Conservation (phyloP, 306 rosid genomes). For the Pterocarpus santalinus region DNA sequence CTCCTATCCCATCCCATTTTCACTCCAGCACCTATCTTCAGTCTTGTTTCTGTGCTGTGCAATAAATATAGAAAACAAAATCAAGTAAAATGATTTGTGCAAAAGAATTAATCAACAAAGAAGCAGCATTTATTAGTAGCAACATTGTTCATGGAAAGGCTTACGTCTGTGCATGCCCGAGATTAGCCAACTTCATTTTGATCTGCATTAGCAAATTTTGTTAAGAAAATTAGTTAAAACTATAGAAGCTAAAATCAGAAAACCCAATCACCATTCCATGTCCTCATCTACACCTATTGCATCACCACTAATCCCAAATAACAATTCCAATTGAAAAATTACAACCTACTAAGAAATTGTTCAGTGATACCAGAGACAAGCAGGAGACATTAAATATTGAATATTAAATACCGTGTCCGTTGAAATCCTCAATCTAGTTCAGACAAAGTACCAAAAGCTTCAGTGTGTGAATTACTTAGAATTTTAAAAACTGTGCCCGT, state of each 20-base stretch:
- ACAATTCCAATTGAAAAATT: constrained; percentile 7
- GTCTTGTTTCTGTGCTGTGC: constrained; percentile 78
- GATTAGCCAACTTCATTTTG: constrained; percentile 81
- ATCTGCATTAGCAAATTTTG: constrained; percentile 68
- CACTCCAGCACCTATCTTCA: constrained; percentile 81
- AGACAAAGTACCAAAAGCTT: neutral
- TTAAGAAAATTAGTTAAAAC: constrained; percentile 26
- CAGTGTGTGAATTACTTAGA: neutral
- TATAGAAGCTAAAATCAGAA: neutral
- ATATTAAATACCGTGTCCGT: neutral
- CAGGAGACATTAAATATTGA: neutral
- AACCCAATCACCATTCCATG: constrained; percentile 19
- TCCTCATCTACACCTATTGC: constrained; percentile 20
- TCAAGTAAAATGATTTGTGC: neutral
- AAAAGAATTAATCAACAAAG: constrained; percentile 18
- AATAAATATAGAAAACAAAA: constrained; percentile 45
- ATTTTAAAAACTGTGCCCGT: neutral
- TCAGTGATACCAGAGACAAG: constrained; percentile 13
- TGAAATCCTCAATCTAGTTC: constrained; percentile 31
- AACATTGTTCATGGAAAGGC: constrained; percentile 42
- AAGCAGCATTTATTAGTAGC: constrained; percentile 25
- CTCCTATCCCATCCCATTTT: constrained; percentile 75
- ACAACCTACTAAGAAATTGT: constrained; percentile 23
- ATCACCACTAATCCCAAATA: neutral
- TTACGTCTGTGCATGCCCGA: constrained; percentile 93